Evolutionary conservation across 2,329 filamentous ascomycete species (phyloP), one percentile per base, ranked within the genome.

Genomic region (Amauroascus verrucosus): DNA sequence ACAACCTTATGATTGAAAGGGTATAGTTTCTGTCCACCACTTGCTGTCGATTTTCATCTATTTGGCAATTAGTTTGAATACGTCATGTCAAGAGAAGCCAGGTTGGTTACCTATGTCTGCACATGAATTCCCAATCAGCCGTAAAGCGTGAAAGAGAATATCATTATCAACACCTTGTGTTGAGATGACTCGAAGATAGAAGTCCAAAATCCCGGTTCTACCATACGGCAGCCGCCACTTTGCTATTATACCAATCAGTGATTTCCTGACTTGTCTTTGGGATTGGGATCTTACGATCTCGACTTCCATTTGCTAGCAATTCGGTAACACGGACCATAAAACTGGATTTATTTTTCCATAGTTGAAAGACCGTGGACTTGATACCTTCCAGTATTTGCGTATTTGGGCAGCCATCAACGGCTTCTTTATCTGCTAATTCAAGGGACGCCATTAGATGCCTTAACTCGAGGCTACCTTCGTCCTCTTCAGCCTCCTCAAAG

Each of bases 121-220:
- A 62, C 72, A 74, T 33, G 68, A 70, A 54, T 75, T 75, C 4
- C 71, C 72, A 54, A 72, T 62, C 14, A 75, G 54, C 14, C 72
- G 67, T 46, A 75, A 58, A 35, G 70, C 65, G 57, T 73, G 70
- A 14, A 70, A 62, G 48, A 73, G 51, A 8, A 71, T 51, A 48
- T 58, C 58, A 33, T 64, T 56, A 30, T 67, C 63, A 26, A 64
- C 55, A 6, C 57, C 58, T 8, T 63, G 59, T 22, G 60, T 65
- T 4, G 68, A 61, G 54, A 70, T 58, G 13, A 72, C 59, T 32
- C 63, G 63, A 45, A 73, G 62, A 50, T 72, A 73, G 54, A 73
- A 73, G 9, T 67, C 62, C 41, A 74, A 54, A 37, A 74, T 64
- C 2, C 70, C 69, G 37, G 63, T 61, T 53, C 67, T 62, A 13